A percentile compares a stretch with the other conserved stretches of the same genome.
phyloP scores from a whole-genome alignment of 768 basidiomycete species.

The Psilocybe azurescens region DNA sequence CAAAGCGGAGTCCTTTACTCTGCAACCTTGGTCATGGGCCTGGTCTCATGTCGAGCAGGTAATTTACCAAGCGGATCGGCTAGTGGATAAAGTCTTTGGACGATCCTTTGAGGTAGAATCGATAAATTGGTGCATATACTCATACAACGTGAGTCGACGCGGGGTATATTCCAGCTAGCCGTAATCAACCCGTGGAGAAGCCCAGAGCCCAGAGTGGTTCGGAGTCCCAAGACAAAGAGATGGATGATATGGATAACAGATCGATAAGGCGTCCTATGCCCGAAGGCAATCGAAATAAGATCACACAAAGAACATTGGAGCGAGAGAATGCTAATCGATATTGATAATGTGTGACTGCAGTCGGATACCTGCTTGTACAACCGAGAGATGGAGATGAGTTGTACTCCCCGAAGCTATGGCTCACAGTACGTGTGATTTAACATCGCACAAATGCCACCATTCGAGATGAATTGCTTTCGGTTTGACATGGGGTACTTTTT shows the following conservation, averaged over 20 bases:
- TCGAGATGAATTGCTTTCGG: neutral
- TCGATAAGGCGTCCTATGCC: neutral
- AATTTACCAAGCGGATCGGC: neutral
- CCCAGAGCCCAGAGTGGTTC: neutral
- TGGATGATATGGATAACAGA: neutral
- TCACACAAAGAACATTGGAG: neutral
- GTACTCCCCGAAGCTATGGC: neutral
- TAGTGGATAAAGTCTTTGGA: neutral
- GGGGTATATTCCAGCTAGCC: neutral
- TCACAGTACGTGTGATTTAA: neutral
- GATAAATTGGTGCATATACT: neutral
- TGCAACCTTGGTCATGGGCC: neutral
- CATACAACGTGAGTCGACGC: neutral
- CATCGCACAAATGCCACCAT: neutral
- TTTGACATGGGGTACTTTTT: conserved; percentile 3
- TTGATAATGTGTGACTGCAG: neutral
- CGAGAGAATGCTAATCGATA: neutral
- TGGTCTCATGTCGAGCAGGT: neutral
- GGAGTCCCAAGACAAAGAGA: neutral
- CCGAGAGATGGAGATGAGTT: neutral
- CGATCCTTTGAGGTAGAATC: neutral
- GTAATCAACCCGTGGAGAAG: neutral
- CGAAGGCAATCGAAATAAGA: neutral
- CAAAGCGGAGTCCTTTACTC: neutral
- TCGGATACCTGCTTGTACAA: neutral